Base-by-base conservation (phyloP, 2,329 filamentous ascomycete genomes). In the Colletotrichum abscissum region DNA sequence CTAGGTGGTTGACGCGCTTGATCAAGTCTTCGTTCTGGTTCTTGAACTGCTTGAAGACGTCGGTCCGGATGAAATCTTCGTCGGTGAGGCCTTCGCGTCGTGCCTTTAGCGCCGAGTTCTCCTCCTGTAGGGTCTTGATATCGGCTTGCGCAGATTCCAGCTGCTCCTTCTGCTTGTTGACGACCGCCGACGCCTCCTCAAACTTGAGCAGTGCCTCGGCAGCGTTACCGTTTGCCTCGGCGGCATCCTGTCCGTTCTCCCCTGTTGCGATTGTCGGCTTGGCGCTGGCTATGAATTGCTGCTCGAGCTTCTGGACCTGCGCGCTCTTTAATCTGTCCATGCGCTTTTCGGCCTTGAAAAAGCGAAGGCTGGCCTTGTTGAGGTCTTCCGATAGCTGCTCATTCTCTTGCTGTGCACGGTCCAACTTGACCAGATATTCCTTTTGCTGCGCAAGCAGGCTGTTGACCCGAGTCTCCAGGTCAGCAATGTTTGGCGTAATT, bases 261-360 rank as follows among this genome's bases (percentile, higher is more conserved):
- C 87, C 84, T 6, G 85, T 83, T 5, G 87, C 85, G 26, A 79
- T 82, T 79, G 87, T 80, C 5, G 82, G 80, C 79, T 84, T 86
- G 7, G 88, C 90, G 70, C 92, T 92, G 72, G 94, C 89, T 64
- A 95, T 90, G 38, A 95, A 95, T 83, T 98, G 94, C 78, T 95
- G 93, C 81, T 98, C 97, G 73, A 99, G 84, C 81, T 97, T 98
- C 74, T 95, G 94, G 1, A 98, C 95, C 70, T 97, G 95, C 19
- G 92, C 86, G 80, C 97, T 99, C 82, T 94, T 96, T 28, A 93
- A 91, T 56, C 97, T 91, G 81, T 99, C 97, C 65, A 98, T 87
- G 81, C 95, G 97, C 86, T 97, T 97, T 82, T 99, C 97, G 0
- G 97, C 97, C 77, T 97, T 94, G 86, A 98, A 94, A 79, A 97